Base-by-base conservation (phyloP, 257 asterid genomes). In the Anisodus tanguticus region DNA sequence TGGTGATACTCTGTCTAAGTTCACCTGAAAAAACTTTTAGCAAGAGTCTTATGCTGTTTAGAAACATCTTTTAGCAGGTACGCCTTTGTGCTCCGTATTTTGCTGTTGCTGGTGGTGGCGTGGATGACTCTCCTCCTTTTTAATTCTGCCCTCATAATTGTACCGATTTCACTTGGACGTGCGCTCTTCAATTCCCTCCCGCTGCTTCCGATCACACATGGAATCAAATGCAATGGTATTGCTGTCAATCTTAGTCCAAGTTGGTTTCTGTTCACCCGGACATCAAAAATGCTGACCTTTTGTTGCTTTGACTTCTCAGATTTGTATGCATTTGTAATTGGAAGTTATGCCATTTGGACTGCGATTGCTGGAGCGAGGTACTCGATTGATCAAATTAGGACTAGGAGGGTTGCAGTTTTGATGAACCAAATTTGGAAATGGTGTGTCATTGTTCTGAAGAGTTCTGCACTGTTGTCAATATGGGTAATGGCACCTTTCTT, bases 321-420 rank as follows among this genome's bases (percentile, higher is more conserved):
- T 90, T 79, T 96, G 68, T 96, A 96, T 82, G 98, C 99, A 79
- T 96, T 96, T 74, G 94, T 93, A 64, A 95, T 95, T 84, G 99
- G 99, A 87, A 93, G 99, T 91, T 96, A 95, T 80, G 95, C 94
- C 85, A 96, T 96, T 82, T 96, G 99, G 99, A 95, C 97, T 83
- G 97, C 89, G 80, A 86, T 95, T 84, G 98, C 98, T 85, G 99
- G 99, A 83, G 93, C 85, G 54, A 92, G 98, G 85, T 96, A 96
- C 89, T 91, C 95, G 49, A 66, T 91, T 43, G 94, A 93, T 86
- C 97, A 93, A 82, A 86, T 95, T 83, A 90, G 92, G 82, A 90
- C 97, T 12, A 91, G 93, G 87, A 91, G 93, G 87, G 95, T 92
- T 17, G 88, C 91, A 80, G 79, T 91, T 81, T 83, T 96, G 88